Percentiles rank a stretch among this genome's conserved stretches.
Conservation (phyloP, 306 rosid species). For the barrel medic (Medicago truncatula) region MtrunA17r5.0-ANR NC_053044.1:19949501-19950000, state of each 20-base stretch:
- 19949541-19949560: slow-evolving; percentile 88
- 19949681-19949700: neutral
- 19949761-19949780: too few species aligned
- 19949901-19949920: neutral
- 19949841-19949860: too few species aligned
- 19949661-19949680: slow-evolving; percentile 61
- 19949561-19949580: slow-evolving; percentile 81
- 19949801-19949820: too few species aligned
- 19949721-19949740: too few species aligned
- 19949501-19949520: slow-evolving; percentile 51
- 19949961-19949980: neutral
- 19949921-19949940: neutral
- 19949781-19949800: too few species aligned
- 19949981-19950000: neutral
- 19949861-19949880: too few species aligned
- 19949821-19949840: too few species aligned
- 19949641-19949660: slow-evolving; percentile 70
- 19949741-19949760: too few species aligned
- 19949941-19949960: neutral
- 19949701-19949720: too few species aligned
- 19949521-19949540: slow-evolving; percentile 69
- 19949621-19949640: slow-evolving; percentile 80
- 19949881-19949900: too few species aligned
- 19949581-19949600: slow-evolving; percentile 88
- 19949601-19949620: slow-evolving; percentile 81